Base-by-base conservation (phyloP, 495 filamentous ascomycete genomes). In the Trichoderma gamsii region DNA sequence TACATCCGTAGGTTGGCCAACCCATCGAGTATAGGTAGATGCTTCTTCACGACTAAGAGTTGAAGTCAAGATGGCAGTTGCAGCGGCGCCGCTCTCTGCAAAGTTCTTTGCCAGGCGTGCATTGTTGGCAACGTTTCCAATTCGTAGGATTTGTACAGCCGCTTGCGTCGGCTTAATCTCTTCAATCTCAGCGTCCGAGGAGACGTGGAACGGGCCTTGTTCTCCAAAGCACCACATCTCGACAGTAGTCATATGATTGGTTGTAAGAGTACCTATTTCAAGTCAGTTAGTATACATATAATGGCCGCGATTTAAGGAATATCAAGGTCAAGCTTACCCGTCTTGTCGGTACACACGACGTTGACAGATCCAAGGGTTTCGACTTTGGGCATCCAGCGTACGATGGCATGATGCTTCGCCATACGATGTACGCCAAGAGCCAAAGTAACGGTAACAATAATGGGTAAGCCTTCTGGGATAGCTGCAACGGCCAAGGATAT, bases 261-360 rank as follows among this genome's bases (percentile, higher is more conserved):
- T 90, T 0, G 95, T 99, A 66, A 99, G 77, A 25, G 95, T 99
- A 27, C 94, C 91, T 87, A 65, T 41, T 23, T 25, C 64, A 63
- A 70, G 68, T 67, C 23, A 51, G 63, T 67, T 68, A 65, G 67
- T 15, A 29, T 23, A 4, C 23, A 18, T 1, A 18, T 1, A 61
- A 61, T 8, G 63, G 64, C 59, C 25, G 9, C 3, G 56, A 32
- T 4, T 61, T 35, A 15, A 23, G 21, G 64, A 11, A 8, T 49
- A 44, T 25, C 7, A 41, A n/a, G 21, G 29, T 9, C 32, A 51
- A 21, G 41, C 73, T 59, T 77, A 85, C 87, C 89, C 23, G 95
- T 99, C 80, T 99, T 99, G 79, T 99, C 95, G 74, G 92, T 97
- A 79, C 95, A 99, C 35, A 99, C 91, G 63, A 99, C 95, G 76